Evolutionary conservation across 768 basidiomycete genomes (phyloP).

Genomic region (Pleurotus tuber-regium): DNA sequence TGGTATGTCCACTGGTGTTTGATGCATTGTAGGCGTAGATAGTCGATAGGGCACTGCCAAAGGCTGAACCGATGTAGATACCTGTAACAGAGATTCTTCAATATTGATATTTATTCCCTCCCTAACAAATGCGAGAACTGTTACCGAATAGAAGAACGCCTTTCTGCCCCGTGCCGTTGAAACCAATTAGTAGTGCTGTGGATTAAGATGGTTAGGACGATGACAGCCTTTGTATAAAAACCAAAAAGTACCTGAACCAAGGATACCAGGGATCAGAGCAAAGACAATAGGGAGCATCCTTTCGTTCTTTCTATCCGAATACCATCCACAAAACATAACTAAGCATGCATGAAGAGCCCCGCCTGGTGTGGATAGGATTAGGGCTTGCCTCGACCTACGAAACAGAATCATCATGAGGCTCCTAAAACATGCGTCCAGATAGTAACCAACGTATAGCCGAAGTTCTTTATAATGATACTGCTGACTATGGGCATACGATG

Average conservation of each 20-base stretch:
- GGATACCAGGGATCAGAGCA: slow-evolving; percentile 55
- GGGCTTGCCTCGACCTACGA: slow-evolving; percentile 51
- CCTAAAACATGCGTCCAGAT: neutral
- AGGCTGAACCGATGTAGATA: slow-evolving; percentile 50
- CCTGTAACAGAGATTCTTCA: slow-evolving; percentile 29
- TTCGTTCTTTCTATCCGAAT: slow-evolving; percentile 63
- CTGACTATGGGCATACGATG: slow-evolving; percentile 39
- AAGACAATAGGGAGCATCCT: slow-evolving; percentile 62
- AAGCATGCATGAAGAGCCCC: slow-evolving; percentile 49
- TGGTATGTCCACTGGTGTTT: slow-evolving; percentile 64
- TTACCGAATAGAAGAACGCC: slow-evolving; percentile 55
- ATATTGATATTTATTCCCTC: too few relatives aligned
- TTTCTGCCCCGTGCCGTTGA: slow-evolving; percentile 46
- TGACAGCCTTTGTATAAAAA: neutral
- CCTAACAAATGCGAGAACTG: too few relatives aligned
- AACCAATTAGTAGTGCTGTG: slow-evolving; percentile 49
- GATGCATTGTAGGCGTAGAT: slow-evolving; percentile 66
- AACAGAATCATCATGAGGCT: neutral
- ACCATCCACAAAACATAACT: slow-evolving; percentile 57
- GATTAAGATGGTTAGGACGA: neutral
- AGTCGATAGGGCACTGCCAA: slow-evolving; percentile 55
- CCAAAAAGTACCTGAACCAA: slow-evolving; percentile 45
- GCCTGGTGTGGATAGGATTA: slow-evolving; percentile 57
- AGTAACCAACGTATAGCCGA: slow-evolving; percentile 60
- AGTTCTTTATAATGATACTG: slow-evolving; percentile 59